Conservation (phyloP, 306 rosid genomes). For the Betula pendula region DNA sequence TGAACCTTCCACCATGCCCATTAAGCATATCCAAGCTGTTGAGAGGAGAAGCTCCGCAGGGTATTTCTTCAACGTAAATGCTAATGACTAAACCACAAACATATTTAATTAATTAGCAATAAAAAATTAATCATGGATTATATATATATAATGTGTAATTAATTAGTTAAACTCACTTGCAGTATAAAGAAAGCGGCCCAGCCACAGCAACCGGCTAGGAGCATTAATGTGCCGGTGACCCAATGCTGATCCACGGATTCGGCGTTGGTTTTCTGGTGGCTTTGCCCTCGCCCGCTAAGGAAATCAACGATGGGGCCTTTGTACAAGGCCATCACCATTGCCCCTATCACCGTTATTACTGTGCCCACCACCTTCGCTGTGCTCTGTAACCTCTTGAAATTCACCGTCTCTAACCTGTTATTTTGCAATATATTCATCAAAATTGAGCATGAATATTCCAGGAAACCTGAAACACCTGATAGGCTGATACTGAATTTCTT, state of each 20-base stretch:
- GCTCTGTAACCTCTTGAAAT: slow-evolving; percentile 63
- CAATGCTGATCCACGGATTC: slow-evolving; percentile 60
- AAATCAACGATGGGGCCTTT: slow-evolving; percentile 79
- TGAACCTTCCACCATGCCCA: slow-evolving; percentile 80
- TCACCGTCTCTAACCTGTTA: slow-evolving; percentile 86
- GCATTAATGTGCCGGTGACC: slow-evolving; percentile 67
- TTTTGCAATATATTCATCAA: background rate
- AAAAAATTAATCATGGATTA: too few species aligned
- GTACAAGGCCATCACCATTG: slow-evolving; percentile 96
- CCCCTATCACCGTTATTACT: slow-evolving; percentile 73
- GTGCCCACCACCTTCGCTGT: slow-evolving; percentile 87
- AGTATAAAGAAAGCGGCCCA: slow-evolving; percentile 96
- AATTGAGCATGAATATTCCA: background rate
- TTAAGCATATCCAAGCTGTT: slow-evolving; percentile 83
- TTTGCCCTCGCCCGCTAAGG: slow-evolving; percentile 42
- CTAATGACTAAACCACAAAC: slow-evolving; percentile 53
- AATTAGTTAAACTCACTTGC: slow-evolving; percentile 50
- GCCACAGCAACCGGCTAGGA: slow-evolving; percentile 64
- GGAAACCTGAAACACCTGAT: background rate
- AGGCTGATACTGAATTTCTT: background rate
- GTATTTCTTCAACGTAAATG: slow-evolving; percentile 85
- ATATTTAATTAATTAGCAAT: too few species aligned
- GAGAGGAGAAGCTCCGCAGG: slow-evolving; percentile 89
- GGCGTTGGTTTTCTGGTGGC: slow-evolving; percentile 25
- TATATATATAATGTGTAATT: background rate